Percentiles rank a stretch among this genome's conserved stretches.
Evolutionary conservation across 345 rosid species (phyloP).

Genomic region (Murraya paniculata): DNA sequence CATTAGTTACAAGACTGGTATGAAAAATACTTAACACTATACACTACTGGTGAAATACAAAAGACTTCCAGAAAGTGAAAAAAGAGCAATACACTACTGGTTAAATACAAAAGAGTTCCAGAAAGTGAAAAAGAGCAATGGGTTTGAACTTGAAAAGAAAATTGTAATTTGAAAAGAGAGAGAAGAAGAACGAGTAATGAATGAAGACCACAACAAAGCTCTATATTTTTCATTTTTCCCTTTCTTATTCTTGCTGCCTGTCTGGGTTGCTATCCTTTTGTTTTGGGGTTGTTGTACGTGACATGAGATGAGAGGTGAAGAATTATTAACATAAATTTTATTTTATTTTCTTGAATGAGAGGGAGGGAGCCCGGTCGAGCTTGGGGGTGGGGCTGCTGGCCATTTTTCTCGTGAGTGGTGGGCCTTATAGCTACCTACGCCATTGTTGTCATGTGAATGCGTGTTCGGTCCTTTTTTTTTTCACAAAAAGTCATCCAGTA

Average conservation of each 20-base stretch:
- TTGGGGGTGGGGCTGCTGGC: not conserved
- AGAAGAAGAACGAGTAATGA: not conserved
- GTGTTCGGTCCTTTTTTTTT: not conserved
- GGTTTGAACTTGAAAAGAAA: not conserved
- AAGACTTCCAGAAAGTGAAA: not conserved
- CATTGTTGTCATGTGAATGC: not conserved
- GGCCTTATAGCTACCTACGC: not conserved
- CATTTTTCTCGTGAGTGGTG: conserved; percentile 6
- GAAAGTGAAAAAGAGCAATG: not conserved
- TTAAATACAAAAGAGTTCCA: not conserved
- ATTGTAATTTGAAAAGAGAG: not conserved
- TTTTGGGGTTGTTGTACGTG: conserved; percentile 3
- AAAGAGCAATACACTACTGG: not conserved
- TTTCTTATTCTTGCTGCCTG: not conserved
- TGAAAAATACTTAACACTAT: not conserved
- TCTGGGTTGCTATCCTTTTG: not conserved
- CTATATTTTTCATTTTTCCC: not conserved
- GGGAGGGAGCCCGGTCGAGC: not conserved
- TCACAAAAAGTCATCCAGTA: too few species aligned
- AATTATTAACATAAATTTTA: too few species aligned
- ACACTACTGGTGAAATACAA: not conserved
- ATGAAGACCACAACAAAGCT: conserved; percentile 41
- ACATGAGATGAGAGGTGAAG: not conserved
- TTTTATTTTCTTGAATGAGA: not conserved
- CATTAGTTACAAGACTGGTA: conserved; percentile 10